Conservation (phyloP, 2,329 filamentous ascomycete species). For the Aspergillus awamori region DNA sequence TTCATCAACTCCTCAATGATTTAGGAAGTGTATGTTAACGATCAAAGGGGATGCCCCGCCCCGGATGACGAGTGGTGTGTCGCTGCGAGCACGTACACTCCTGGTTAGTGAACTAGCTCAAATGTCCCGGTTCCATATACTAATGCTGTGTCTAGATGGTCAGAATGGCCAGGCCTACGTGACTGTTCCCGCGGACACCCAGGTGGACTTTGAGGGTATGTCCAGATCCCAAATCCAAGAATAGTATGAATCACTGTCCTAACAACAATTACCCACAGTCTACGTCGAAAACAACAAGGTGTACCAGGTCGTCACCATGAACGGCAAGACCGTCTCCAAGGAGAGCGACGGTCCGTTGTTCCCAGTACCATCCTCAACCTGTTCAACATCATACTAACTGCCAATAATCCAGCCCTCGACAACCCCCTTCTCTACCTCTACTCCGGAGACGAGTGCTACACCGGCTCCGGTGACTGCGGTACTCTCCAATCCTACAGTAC, state of each 20-base stretch:
- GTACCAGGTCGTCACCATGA: conserved; percentile 22
- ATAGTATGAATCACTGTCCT: too few relatives aligned
- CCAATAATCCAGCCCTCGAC: conserved; percentile 15
- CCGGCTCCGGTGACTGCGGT: conserved; percentile 24
- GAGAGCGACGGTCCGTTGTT: conserved; percentile 18
- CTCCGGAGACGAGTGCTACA: conserved; percentile 27
- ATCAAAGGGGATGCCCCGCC: conserved; percentile 20
- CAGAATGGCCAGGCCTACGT: conserved; percentile 23
- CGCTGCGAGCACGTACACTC: conserved; percentile 25
- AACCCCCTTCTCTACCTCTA: conserved; percentile 22
- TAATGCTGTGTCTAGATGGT: conserved; percentile 9
- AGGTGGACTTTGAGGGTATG: conserved; percentile 24
- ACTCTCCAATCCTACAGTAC: conserved; percentile 19
- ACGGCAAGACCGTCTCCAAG: conserved; percentile 20
- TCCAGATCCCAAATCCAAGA: too few relatives aligned
- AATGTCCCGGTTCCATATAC: background rate
- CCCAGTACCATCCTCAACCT: background rate
- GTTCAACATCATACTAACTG: background rate
- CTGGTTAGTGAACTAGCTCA: conserved; percentile 9
- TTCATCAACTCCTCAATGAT: background rate
- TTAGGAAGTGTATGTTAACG: background rate
- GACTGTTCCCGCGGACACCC: conserved; percentile 15
- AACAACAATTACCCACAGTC: too few relatives aligned
- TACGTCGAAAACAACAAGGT: conserved; percentile 19
- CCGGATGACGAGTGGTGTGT: conserved; percentile 21